These are phyloP conservation scores for Suillus americanus DNA, from an alignment of 768 basidiomycete genomes.

Conservation along the genomic window DNA sequence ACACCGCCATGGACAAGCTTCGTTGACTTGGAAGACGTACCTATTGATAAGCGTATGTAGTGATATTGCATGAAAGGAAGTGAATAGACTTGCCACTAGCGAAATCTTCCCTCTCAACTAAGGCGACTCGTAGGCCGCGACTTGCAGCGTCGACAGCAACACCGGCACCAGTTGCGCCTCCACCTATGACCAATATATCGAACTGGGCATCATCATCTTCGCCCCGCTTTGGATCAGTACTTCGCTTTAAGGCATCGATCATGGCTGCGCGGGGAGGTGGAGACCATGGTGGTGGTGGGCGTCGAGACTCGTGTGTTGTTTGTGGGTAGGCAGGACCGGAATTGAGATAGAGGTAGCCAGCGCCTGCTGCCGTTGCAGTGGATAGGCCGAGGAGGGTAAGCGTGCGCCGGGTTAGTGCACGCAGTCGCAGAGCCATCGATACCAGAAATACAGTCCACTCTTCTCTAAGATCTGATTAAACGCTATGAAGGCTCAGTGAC, in stretches of 20 bases:
- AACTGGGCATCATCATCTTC: conserved; percentile 54
- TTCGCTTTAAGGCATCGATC: conserved; percentile 48
- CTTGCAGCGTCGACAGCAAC: conserved; percentile 95
- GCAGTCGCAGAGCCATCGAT: conserved; percentile 14
- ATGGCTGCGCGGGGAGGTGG: conserved; percentile 71
- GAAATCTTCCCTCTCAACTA: conserved; percentile 94
- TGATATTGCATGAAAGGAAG: background rate
- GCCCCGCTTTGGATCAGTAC: conserved; percentile 21
- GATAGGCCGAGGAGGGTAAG: conserved; percentile 54
- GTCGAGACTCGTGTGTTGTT: conserved; percentile 63
- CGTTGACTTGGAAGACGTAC: conserved; percentile 95
- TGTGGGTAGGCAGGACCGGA: conserved; percentile 68
- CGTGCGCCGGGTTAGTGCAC: conserved; percentile 54
- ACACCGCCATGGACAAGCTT: conserved; percentile 99
- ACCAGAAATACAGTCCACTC: background rate
- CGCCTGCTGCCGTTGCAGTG: conserved; percentile 50
- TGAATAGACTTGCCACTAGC: conserved; percentile 59
- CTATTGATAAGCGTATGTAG: conserved; percentile 34
- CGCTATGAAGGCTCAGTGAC: background rate
- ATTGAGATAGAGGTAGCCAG: conserved; percentile 71
- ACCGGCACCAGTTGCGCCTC: conserved; percentile 95
- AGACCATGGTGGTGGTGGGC: conserved; percentile 78
- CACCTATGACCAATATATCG: conserved; percentile 85
- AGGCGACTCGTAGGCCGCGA: conserved; percentile 86
- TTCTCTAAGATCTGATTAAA: background rate